Evolutionary conservation across 2,329 filamentous ascomycete genomes (phyloP), one percentile per base, ranked within the genome.

Genomic region (Juglanconis sp.): DNA sequence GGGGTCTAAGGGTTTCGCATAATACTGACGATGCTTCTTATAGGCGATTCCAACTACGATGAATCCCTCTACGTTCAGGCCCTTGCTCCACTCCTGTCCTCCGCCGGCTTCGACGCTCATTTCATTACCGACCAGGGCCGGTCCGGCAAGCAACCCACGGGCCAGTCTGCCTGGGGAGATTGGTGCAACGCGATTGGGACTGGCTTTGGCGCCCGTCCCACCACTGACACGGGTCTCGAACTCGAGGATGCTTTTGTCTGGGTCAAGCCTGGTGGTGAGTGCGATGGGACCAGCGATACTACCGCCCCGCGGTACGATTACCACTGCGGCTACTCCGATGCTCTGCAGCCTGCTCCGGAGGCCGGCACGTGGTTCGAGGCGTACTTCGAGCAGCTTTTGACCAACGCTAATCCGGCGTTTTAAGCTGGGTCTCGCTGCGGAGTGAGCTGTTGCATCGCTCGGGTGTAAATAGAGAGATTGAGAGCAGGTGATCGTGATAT

Each of bases 241-340:
- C 75, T 87, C 17, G 77, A 82, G 38, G 87, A 90, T 70, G 85
- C 87, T 46, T 87, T 89, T 65, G 87, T 89, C 60, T 89, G 87
- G 87, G 76, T 89, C 66, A 90, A 89, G 80, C 87, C 87, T 4
- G 87, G 87, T 64, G 80, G 81, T 63, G 81, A 83, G 70, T 89
- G 76, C 49, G 79, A 81, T 64, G 78, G 78, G 64, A 80, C 78
- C 42, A 80, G 77, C 40, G 72, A 84, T 67, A 76, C 73, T 44
- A 73, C 67, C 38, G 77, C 84, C 9, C 64, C 73, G 24, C 79
- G 81, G 55, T 86, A 82, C 69, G 82, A 86, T 72, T 65, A 60
- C 53, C 75, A 82, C 72, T 85, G 82, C 63, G 84, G 84, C 34
- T 73, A 76, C 8, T 64, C 72, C 1, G 79, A 82, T 65, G 74